Percentiles rank a stretch among this genome's conserved stretches.
These are phyloP conservation scores for Pyricularia grisea DNA, from an alignment of 2,329 filamentous ascomycete genomes.

Conservation along the genomic window DNA sequence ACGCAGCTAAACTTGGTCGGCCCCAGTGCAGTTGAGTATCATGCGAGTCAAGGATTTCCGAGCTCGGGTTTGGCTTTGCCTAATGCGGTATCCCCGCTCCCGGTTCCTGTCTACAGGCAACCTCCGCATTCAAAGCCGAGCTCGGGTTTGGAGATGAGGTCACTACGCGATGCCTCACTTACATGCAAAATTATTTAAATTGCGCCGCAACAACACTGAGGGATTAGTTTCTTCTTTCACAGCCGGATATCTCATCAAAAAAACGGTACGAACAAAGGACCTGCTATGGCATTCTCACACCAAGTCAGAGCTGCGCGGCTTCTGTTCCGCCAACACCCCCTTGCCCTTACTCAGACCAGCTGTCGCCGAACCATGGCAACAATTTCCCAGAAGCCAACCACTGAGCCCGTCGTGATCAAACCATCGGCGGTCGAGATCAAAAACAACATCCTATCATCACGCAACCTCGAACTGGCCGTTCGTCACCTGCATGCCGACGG, in stretches of 20 bases:
- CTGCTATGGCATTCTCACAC: not conserved
- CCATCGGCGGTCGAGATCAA: not conserved
- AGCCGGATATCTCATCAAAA: not conserved
- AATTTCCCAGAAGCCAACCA: not conserved
- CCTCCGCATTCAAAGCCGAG: not conserved
- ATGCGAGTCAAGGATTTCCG: not conserved
- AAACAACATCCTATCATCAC: not conserved
- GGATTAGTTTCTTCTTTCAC: not conserved
- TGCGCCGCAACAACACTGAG: not conserved
- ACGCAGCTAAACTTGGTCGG: not conserved
- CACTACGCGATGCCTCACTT: not conserved
- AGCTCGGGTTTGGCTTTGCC: not conserved
- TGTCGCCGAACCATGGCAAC: not conserved
- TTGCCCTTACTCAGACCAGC: not conserved
- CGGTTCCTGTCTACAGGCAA: not conserved
- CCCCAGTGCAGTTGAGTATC: not conserved
- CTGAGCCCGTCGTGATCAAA: not conserved
- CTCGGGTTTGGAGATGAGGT: not conserved
- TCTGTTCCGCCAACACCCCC: not conserved
- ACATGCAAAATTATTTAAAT: not conserved
- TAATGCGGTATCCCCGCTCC: not conserved
- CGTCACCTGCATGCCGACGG: slow-evolving; percentile 42
- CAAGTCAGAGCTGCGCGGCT: not conserved
- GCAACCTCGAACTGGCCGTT: slow-evolving; percentile 43
- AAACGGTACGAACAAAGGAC: not conserved